Percentiles rank a stretch among this genome's conserved stretches.
Evolutionary conservation across 2,329 filamentous ascomycete species (phyloP).

Genomic region (Macrophomina phaseolina): DNA sequence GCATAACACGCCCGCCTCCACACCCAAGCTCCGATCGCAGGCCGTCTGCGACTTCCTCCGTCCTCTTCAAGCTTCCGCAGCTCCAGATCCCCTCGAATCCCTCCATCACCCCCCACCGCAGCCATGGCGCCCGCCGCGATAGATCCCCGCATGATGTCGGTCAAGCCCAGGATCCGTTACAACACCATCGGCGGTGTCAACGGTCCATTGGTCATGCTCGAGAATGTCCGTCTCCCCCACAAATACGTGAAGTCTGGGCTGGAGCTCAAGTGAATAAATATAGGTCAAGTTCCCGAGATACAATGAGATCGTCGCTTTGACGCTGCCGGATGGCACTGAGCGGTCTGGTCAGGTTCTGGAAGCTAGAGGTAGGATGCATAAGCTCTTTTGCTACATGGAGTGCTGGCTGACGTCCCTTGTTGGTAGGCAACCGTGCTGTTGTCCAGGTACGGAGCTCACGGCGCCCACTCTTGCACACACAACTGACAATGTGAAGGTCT

Average conservation of each 20-base stretch:
- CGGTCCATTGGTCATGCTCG: constrained; percentile 94
- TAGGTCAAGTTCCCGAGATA: constrained; percentile 97
- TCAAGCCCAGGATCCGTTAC: constrained; percentile 82
- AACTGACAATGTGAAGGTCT: constrained; percentile 68
- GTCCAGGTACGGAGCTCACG: constrained; percentile 73
- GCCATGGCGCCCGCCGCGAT: constrained; percentile 44
- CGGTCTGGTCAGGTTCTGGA: constrained; percentile 95
- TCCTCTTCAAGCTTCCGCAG: constrained; percentile 3
- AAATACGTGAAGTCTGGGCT: constrained; percentile 13
- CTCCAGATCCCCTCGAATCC: constrained; percentile 22
- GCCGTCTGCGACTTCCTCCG: constrained; percentile 12
- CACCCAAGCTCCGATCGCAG: constrained; percentile 23
- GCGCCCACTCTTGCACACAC: not conserved
- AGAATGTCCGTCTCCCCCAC: constrained; percentile 71
- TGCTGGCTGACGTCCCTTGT: not conserved
- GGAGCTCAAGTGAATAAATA: constrained; percentile 36
- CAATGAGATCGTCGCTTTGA: constrained; percentile 97
- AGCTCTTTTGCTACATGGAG: constrained; percentile 31
- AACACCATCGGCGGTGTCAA: constrained; percentile 99
- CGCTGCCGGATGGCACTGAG: constrained; percentile 91
- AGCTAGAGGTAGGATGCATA: constrained; percentile 75
- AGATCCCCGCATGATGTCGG: constrained; percentile 59
- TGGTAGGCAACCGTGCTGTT: constrained; percentile 83
- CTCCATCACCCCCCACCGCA: constrained; percentile 17
- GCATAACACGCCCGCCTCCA: constrained; percentile 26